Base-by-base conservation (phyloP, 805 yeast genomes). In the Starmera caribaea region DNA sequence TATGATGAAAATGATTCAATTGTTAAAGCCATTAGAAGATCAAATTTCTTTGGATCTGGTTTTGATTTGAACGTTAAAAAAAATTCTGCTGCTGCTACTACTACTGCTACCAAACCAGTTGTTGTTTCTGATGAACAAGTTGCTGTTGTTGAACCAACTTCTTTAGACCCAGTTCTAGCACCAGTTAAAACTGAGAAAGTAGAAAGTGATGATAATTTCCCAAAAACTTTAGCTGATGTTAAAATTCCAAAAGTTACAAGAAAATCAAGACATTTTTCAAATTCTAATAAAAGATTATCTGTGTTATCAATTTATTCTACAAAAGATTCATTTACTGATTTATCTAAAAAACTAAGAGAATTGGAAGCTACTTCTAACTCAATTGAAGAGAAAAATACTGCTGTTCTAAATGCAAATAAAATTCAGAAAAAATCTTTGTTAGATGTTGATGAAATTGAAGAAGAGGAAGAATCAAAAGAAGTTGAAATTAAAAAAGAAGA, bases 261-360 rank as follows among this genome's bases (percentile, higher is more conserved):
- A 57, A 73, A 74, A 49, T 79, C 86, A 3, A 71, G 74, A 50
- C 66, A 74, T 41, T 79, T 78, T 53, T 69, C 81, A 30, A 69
- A 69, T 41, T 73, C 78, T 7, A 76, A 76, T 52, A 82, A 78
- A 58, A 71, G 92, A 53, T 63, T 80, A 39, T 78, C 86, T 28
- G 82, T 82, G n/a, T 57, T 82, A 33, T 79, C 88, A 1, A 63
- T 80, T 58, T 79, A 79, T 49, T 81, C 89, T 1, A 76, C 88
- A 3, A 76, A 72, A 45, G 74, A 71, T 35, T 78, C 86, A 1
- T 79, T 72, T 47, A 72, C 71, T 32, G 79, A 81, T 51, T 64
- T 81, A 51, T 73, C 71, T 15, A 61, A 66, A 15, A 63, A 65
- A 32, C 44, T 72, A 42, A 64, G 60, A 34, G 55, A 48, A 15